Percentiles rank a stretch among this genome's conserved stretches.
phyloP scores from a whole-genome alignment of 768 basidiomycete species.

The Suillus tomentosus region DNA sequence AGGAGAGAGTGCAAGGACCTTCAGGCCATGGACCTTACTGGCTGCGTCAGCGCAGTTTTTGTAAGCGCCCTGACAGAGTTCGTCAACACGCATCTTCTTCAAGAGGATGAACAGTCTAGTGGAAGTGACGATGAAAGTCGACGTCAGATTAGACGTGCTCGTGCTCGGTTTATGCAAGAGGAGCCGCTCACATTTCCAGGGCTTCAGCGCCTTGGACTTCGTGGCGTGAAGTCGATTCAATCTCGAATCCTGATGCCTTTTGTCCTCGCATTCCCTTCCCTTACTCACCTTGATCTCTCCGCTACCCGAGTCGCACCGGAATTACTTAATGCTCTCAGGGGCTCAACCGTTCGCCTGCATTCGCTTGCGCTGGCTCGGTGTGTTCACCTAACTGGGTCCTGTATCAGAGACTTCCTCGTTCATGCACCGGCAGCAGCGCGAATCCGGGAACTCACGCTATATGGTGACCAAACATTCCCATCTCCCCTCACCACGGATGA shows the following conservation, averaged over 20 bases:
- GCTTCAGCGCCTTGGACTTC: slow-evolving; percentile 76
- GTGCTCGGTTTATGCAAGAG: slow-evolving; percentile 38
- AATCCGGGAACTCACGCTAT: slow-evolving; percentile 81
- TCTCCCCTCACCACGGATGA: slow-evolving; percentile 71
- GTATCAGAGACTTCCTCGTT: slow-evolving; percentile 73
- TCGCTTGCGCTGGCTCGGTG: slow-evolving; percentile 88
- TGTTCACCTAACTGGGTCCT: slow-evolving; percentile 76
- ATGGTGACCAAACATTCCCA: slow-evolving; percentile 83
- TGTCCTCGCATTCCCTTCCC: slow-evolving; percentile 77
- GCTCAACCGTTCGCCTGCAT: slow-evolving; percentile 69
- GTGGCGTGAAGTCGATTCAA: slow-evolving; percentile 78
- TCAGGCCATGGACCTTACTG: slow-evolving; percentile 90
- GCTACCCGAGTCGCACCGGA: slow-evolving; percentile 82
- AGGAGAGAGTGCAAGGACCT: slow-evolving; percentile 74
- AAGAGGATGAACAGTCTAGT: slow-evolving; percentile 42
- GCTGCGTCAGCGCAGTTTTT: slow-evolving; percentile 91
- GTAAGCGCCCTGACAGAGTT: slow-evolving; percentile 85
- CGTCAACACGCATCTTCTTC: slow-evolving; percentile 63
- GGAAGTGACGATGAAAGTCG: slow-evolving; percentile 44
- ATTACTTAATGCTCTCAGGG: slow-evolving; percentile 66
- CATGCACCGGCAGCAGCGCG: slow-evolving; percentile 61
- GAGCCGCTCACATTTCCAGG: slow-evolving; percentile 67
- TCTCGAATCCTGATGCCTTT: slow-evolving; percentile 70
- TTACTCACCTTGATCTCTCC: slow-evolving; percentile 90
- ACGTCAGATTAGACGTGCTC: slow-evolving; percentile 34